Conservation (phyloP, 805 yeast species). For the Wickerhamomyces alni region DNA sequence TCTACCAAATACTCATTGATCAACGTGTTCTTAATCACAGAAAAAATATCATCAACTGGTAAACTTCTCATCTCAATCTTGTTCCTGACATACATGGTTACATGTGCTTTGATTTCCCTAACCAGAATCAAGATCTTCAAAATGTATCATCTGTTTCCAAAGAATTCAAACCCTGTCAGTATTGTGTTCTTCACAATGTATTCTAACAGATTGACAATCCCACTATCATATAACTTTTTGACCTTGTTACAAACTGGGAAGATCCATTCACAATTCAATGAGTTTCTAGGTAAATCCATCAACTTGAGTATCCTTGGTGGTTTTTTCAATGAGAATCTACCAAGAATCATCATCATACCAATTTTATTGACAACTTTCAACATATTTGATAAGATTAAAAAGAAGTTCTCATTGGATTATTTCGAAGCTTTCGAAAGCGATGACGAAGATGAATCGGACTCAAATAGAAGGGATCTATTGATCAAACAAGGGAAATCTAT, state of each 20-base stretch:
- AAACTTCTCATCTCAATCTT: slow-evolving; percentile 32
- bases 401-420: slow-evolving; percentile 18
- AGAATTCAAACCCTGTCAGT: slow-evolving; percentile 67
- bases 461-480: slow-evolving; percentile 9
- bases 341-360: slow-evolving; percentile 70
- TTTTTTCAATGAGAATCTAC: slow-evolving; percentile 67
- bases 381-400: slow-evolving; percentile 57
- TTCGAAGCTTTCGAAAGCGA: slow-evolving; percentile 35
- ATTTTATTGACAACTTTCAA: slow-evolving; percentile 56
- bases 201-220: slow-evolving; percentile 76
- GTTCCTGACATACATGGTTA: slow-evolving; percentile 60
- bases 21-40: slow-evolving; percentile 36
- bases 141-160: slow-evolving; percentile 67
- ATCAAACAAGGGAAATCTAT: slow-evolving; percentile 22
- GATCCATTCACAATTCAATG: slow-evolving; percentile 53
- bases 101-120: slow-evolving; percentile 59
- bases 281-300: slow-evolving; percentile 69
- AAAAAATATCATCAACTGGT: slow-evolving; percentile 22
- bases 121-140: slow-evolving; percentile 67
- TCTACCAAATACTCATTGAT: slow-evolving; percentile 61
- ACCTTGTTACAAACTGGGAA: slow-evolving; percentile 47
- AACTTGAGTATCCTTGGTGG: slow-evolving; percentile 71
- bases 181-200: slow-evolving; percentile 75
- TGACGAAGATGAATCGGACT: slow-evolving; percentile 28
- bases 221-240: slow-evolving; percentile 72